Conservation (phyloP, 139 green algal species). For the Tetraselmis striata region DNA sequence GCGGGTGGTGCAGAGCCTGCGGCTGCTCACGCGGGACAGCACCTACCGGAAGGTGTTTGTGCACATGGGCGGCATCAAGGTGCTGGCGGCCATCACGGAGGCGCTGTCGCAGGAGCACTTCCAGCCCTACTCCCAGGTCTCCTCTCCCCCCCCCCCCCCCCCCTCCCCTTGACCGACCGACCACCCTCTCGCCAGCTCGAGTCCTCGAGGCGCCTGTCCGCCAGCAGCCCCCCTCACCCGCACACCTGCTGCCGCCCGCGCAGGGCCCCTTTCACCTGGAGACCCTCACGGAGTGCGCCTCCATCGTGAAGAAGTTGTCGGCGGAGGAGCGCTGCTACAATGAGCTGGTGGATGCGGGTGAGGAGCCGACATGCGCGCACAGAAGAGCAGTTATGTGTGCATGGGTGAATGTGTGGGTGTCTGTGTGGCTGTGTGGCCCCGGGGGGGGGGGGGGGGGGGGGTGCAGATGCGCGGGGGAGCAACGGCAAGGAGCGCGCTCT, state of each 20-base stretch:
- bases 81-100: slow-evolving; percentile 20
- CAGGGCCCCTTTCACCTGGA: slow-evolving; percentile 28
- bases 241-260: too few relatives aligned
- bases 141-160: not conserved
- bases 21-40: slow-evolving; percentile 23
- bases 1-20: slow-evolving; percentile 33
- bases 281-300: slow-evolving; percentile 38
- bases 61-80: slow-evolving; percentile 16
- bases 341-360: slow-evolving; percentile 6
- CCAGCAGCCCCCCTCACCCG: too few relatives aligned
- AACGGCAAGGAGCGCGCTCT: too few relatives aligned
- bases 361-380: too few relatives aligned
- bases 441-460: too few relatives aligned
- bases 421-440: too few relatives aligned
- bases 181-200: too few relatives aligned
- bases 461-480: too few relatives aligned
- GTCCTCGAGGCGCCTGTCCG: too few relatives aligned
- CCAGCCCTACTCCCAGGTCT: not conserved
- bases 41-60: slow-evolving; percentile 23
- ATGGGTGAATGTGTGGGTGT: too few relatives aligned
- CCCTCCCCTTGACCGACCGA: not conserved
- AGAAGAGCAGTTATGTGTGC: too few relatives aligned
- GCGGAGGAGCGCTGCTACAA: slow-evolving; percentile 2
- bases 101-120: slow-evolving; percentile 27
- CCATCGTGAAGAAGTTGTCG: slow-evolving; percentile 36